Conservation (phyloP, 2,329 filamentous ascomycete genomes). For the Didymella keratinophila region DNA sequence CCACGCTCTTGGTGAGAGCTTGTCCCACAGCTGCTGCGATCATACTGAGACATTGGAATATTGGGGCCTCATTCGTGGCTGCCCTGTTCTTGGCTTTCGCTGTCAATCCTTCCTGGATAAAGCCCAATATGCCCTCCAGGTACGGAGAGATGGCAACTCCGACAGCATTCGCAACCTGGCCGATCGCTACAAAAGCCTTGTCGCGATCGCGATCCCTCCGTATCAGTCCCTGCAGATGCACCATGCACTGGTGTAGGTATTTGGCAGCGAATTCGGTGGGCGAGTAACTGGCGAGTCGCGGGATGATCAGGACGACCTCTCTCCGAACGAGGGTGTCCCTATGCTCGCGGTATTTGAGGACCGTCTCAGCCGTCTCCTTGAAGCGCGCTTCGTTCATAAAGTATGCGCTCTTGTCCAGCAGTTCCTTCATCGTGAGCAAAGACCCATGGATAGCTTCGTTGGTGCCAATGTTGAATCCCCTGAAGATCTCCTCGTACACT, state of each 20-base stretch:
- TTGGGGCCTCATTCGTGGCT: constrained; percentile 70
- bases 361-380: constrained; percentile 88
- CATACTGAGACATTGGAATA: constrained; percentile 98
- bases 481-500: constrained; percentile 85
- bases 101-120: constrained; percentile 89
- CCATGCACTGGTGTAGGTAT: constrained; percentile 96
- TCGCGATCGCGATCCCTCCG: constrained; percentile 93
- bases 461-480: constrained; percentile 77
- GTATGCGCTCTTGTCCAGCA: constrained; percentile 95
- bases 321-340: constrained; percentile 85
- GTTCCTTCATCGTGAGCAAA: constrained; percentile 87
- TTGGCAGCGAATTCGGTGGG: constrained; percentile 86
- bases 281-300: constrained; percentile 89
- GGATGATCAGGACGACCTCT: constrained; percentile 90
- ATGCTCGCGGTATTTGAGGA: constrained; percentile 91
- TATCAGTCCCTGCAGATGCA: constrained; percentile 90
- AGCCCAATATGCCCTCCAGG: constrained; percentile 89
- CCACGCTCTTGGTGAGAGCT: constrained; percentile 97
- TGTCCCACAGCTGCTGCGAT: constrained; percentile 94
- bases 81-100: constrained; percentile 73
- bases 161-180: constrained; percentile 94
- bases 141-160: constrained; percentile 95
- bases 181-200: constrained; percentile 93
- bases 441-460: constrained; percentile 94
- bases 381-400: constrained; percentile 95